These are phyloP conservation scores for Dryadomyces sulphureus DNA, from an alignment of 2,329 filamentous ascomycete species.

Conservation along the genomic window DNA sequence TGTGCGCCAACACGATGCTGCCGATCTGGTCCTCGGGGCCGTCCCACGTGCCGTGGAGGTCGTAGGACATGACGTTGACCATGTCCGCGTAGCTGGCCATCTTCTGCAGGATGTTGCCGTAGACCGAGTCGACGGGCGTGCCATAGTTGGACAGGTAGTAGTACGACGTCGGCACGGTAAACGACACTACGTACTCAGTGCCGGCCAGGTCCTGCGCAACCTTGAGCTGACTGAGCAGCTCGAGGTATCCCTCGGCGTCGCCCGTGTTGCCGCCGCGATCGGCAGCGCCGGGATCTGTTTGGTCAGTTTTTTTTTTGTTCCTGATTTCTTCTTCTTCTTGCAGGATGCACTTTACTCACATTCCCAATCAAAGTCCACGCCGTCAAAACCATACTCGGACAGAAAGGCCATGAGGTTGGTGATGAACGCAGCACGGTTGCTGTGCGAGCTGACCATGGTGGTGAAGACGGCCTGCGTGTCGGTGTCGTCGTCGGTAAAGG, in stretches of 20 bases:
- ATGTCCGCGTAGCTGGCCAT: constrained; percentile 4
- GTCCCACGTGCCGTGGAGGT: constrained; percentile 26
- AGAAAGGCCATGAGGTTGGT: constrained; percentile 8
- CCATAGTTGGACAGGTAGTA: no score
- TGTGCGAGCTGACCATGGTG: constrained; percentile 7
- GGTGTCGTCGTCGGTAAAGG: constrained; percentile 14
- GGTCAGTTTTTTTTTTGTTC: no score
- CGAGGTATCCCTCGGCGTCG: constrained; percentile 9
- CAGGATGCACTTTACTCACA: no score
- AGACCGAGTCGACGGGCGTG: neutral
- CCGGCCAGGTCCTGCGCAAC: no score
- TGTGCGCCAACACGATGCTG: constrained; percentile 21
- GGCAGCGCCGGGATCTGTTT: constrained; percentile 6
- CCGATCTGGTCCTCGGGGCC: constrained; percentile 2
- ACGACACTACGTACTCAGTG: no score
- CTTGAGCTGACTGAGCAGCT: neutral
- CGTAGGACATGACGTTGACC: constrained; percentile 16
- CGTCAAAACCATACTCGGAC: constrained; percentile 6
- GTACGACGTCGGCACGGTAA: no score
- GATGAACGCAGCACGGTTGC: constrained; percentile 10
- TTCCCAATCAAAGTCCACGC: constrained; percentile 8
- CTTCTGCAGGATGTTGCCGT: neutral
- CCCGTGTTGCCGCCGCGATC: constrained; percentile 10
- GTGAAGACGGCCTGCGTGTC: constrained; percentile 10
- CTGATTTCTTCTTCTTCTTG: no score